Evolutionary conservation across 2,329 filamentous ascomycete species (phyloP).

Genomic region (Phoma sp.): DNA sequence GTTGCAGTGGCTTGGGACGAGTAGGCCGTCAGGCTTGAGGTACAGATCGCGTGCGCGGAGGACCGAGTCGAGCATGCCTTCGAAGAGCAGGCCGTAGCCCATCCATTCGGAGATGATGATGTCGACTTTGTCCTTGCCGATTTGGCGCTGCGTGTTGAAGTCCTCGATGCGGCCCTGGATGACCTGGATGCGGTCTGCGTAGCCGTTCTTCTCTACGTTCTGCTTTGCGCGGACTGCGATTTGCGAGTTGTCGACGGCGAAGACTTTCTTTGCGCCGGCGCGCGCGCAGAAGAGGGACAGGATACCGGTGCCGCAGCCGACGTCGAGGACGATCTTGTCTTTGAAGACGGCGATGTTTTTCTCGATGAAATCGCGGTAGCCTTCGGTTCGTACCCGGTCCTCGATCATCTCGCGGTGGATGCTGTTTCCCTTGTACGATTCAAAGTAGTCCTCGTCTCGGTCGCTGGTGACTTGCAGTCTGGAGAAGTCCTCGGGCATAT

Average conservation of each 20-base stretch:
- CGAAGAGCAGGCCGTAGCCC: conserved; percentile 92
- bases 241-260: conserved; percentile 89
- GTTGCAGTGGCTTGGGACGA: conserved; percentile 85
- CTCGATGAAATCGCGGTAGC: conserved; percentile 95
- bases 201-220: conserved; percentile 81
- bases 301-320: conserved; percentile 84
- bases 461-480: conserved; percentile 46
- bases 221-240: conserved; percentile 88
- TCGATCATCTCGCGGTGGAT: conserved; percentile 98
- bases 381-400: conserved; percentile 84
- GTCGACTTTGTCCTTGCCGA: conserved; percentile 69
- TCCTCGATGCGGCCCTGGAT: conserved; percentile 89
- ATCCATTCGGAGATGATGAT: conserved; percentile 98
- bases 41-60: conserved; percentile 88
- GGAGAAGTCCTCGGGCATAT: conserved; percentile 41
- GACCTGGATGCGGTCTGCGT: conserved; percentile 76
- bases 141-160: conserved; percentile 67
- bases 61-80: conserved; percentile 94
- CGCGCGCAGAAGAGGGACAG: conserved; percentile 93
- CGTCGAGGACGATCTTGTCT: conserved; percentile 86
- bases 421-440: conserved; percentile 68
- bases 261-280: conserved; percentile 83
- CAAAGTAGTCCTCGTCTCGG: conserved; percentile 67
- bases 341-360: conserved; percentile 86
- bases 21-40: conserved; percentile 77